Evolutionary conservation across 306 rosid genomes (phyloP), one percentile per base, ranked within the genome.

Genomic region (Prunus fruticosa): DNA sequence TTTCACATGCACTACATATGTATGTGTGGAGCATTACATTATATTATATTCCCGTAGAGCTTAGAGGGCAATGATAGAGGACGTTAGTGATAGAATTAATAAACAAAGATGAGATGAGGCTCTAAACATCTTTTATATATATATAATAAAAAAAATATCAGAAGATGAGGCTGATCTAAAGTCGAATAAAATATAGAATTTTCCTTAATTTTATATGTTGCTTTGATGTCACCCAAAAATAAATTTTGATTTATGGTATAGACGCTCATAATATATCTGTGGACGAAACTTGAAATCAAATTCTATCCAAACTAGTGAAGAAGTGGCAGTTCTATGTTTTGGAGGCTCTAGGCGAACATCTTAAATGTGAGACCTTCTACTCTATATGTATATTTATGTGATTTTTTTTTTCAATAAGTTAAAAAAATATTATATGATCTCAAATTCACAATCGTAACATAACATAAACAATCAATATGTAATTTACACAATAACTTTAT

Each of bases 51-150:
- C 14, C 7, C 11, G 8, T 32, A 34, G 27, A 67, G 19, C 23
- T 61, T 69, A 75, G 28, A 62, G 67, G 58, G 28, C 62, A 80
- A 74, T 74, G 74, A 41, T 61, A 22, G 43, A 60, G 79, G 71
- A 34, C 19, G 27, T 13, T 51, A 45, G 56, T 11, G 14, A 46
- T 1, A 14, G 19, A 34, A 15, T 51, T 23, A 45, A 23, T 61
- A 25, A 3, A 63, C 12, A 30, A 30, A 8, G 34, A 12, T 60
- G 9, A 3, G 18, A 34, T 25, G 19, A 6, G 65, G 65, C 22
- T 47, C 16, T 14, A 63, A 16, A 30, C 22, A 34, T 34, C 8
- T 34, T 34, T 1, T 2, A 25, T 25, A 25, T 25, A 25, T 10
- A 20, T 57, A 3, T 1, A 25, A 25, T 22, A 19, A 28, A 28